Conservation (phyloP, 306 rosid genomes). For the Begonia masoniana region DNA sequence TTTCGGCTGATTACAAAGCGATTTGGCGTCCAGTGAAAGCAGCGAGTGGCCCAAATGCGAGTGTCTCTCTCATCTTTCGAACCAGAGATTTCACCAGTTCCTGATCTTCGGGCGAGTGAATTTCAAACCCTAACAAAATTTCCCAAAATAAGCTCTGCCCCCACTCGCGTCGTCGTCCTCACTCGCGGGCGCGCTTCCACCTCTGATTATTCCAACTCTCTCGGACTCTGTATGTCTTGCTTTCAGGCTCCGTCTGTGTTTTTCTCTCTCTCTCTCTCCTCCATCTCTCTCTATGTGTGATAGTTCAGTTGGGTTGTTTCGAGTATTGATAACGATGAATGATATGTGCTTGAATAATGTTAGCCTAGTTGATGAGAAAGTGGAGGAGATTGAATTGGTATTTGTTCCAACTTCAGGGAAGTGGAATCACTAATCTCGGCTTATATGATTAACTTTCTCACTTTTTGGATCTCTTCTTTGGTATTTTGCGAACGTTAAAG, state of each 20-base stretch:
- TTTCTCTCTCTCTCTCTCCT: constrained; percentile 1
- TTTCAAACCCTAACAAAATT: constrained; percentile 12
- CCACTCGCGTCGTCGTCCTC: constrained; percentile 15
- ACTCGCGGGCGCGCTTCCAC: constrained; percentile 9
- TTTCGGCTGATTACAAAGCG: too few species aligned
- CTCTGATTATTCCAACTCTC: constrained; percentile 8
- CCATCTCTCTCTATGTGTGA: neutral
- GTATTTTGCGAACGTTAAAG: too few species aligned
- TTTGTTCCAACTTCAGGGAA: neutral
- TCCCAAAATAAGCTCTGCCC: constrained; percentile 13
- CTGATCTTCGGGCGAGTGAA: constrained; percentile 8
- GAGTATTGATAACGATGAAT: neutral
- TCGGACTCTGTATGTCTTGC: constrained; percentile 10
- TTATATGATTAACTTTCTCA: too few species aligned
- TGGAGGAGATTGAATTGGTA: neutral
- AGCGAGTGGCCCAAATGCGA: constrained; percentile 6
- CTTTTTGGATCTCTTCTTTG: too few species aligned
- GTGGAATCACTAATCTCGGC: too few species aligned
- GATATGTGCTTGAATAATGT: neutral
- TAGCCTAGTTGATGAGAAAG: neutral
- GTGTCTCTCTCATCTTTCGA: neutral
- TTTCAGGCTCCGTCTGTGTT: neutral
- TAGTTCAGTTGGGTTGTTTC: neutral
- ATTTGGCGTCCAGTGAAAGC: too few species aligned
- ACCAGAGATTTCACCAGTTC: constrained; percentile 3